Evolutionary conservation across 371 early-diverging fungal genomes (phyloP).

Genomic region (Mucor ambiguus): DNA sequence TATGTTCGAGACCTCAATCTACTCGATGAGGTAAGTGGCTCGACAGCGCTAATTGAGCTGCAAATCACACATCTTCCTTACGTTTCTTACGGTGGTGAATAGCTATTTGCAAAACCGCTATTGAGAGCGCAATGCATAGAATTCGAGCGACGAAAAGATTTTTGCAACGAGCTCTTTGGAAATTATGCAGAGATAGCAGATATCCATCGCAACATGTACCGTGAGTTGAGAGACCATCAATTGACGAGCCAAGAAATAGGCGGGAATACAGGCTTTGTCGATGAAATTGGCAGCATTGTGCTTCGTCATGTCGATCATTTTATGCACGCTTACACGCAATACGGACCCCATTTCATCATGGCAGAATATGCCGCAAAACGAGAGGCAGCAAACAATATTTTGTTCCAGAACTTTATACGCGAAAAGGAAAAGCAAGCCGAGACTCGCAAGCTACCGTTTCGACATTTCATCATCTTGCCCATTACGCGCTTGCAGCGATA

Average conservation of each 20-base stretch:
- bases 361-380: conserved; percentile 73
- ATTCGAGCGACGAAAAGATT: conserved; percentile 50
- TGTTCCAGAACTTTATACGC: conserved; percentile 68
- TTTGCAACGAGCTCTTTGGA: conserved; percentile 72
- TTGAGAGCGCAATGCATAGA: conserved; percentile 41
- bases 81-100: conserved; percentile 45
- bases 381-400: conserved; percentile 63
- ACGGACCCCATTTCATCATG: conserved; percentile 78
- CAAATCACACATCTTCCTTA: not conserved
- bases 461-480: conserved; percentile 51
- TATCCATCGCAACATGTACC: conserved; percentile 66
- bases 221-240: conserved; percentile 68
- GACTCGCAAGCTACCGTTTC: conserved; percentile 57
- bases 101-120: conserved; percentile 21
- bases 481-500: conserved; percentile 84
- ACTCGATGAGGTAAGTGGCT: conserved; percentile 37
- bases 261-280: conserved; percentile 50
- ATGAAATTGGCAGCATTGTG: conserved; percentile 80
- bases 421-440: conserved; percentile 57
- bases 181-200: conserved; percentile 69
- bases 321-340: conserved; percentile 70
- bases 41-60: not conserved
- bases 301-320: conserved; percentile 63
- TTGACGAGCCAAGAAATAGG: conserved; percentile 33
- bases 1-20: conserved; percentile 76